Conservation (phyloP, 2,329 filamentous ascomycete genomes). For the Xylaria sp. region DNA sequence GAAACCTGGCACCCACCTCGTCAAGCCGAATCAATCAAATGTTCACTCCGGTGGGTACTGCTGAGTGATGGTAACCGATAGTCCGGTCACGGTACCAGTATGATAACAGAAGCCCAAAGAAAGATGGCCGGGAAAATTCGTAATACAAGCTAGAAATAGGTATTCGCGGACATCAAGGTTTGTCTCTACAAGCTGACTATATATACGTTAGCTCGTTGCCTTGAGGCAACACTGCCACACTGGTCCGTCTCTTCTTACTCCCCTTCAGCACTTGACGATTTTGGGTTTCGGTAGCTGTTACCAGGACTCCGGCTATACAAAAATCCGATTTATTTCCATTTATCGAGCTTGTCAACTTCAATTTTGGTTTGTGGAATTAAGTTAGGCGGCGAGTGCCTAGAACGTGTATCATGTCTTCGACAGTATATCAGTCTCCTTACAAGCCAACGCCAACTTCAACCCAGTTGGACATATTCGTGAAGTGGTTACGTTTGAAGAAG, state of each 20-base stretch:
- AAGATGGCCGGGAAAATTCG: not conserved
- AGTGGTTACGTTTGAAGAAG: conserved; percentile 79
- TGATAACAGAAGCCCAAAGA: conserved; percentile 13
- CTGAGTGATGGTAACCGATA: conserved; percentile 22
- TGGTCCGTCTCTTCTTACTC: not conserved
- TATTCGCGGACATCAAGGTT: conserved; percentile 4
- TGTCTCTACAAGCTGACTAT: not conserved
- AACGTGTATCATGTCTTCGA: conserved; percentile 27
- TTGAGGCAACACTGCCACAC: not conserved
- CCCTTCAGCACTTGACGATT: not conserved
- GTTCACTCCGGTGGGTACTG: conserved; percentile 18
- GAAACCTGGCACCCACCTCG: conserved; percentile 15
- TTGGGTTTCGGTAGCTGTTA: not conserved
- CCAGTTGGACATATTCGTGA: conserved; percentile 57
- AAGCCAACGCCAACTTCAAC: conserved; percentile 36
- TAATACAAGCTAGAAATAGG: conserved; percentile 25
- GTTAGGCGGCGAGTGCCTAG: conserved; percentile 3
- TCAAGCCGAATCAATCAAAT: conserved; percentile 17
- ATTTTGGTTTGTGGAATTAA: not conserved
- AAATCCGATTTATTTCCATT: not conserved
- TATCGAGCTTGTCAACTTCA: not conserved
- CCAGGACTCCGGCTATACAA: not conserved
- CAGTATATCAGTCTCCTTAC: conserved; percentile 31
- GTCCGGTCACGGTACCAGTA: not conserved
- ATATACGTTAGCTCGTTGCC: not conserved